Conservation (phyloP, 768 basidiomycete species). For the Tricholoma terreum region DNA sequence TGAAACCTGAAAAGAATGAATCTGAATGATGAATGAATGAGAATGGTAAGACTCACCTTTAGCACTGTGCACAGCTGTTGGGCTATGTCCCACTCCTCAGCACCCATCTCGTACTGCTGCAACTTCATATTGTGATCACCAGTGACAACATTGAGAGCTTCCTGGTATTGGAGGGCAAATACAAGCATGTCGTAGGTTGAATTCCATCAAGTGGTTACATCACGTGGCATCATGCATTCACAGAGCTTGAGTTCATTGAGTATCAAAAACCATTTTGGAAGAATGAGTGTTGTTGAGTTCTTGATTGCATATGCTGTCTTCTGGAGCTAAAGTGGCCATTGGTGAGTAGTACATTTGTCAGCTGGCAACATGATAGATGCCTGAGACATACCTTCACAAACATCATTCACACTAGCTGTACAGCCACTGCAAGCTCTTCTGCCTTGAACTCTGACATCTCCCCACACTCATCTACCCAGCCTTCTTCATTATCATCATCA, state of each 20-base stretch:
- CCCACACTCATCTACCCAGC: conserved; percentile 7
- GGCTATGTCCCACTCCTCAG: conserved; percentile 27
- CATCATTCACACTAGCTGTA: conserved; percentile 16
- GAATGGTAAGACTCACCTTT: conserved; percentile 16
- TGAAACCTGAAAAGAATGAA: conserved; percentile 16
- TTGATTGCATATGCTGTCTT: conserved; percentile 12
- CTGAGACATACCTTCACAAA: conserved; percentile 22
- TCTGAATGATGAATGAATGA: neutral
- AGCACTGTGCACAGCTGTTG: conserved; percentile 22
- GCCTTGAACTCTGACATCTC: conserved; percentile 15
- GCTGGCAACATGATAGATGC: neutral
- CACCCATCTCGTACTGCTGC: conserved; percentile 12
- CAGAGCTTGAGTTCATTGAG: conserved; percentile 12
- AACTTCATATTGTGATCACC: conserved; percentile 10
- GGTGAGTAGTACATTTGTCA: neutral
- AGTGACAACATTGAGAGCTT: conserved; percentile 20
- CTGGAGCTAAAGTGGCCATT: conserved; percentile 13
- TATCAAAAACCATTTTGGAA: conserved; percentile 26
- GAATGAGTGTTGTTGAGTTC: conserved; percentile 27
- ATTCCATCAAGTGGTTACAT: conserved; percentile 34
- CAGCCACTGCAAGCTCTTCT: conserved; percentile 5
- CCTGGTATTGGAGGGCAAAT: conserved; percentile 22
- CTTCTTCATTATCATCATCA: conserved; percentile 15
- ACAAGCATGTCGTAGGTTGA: conserved; percentile 32
- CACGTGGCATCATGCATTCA: conserved; percentile 24